Conservation (phyloP, 208 protist species). For the Naegleria lovaniensis region DNA sequence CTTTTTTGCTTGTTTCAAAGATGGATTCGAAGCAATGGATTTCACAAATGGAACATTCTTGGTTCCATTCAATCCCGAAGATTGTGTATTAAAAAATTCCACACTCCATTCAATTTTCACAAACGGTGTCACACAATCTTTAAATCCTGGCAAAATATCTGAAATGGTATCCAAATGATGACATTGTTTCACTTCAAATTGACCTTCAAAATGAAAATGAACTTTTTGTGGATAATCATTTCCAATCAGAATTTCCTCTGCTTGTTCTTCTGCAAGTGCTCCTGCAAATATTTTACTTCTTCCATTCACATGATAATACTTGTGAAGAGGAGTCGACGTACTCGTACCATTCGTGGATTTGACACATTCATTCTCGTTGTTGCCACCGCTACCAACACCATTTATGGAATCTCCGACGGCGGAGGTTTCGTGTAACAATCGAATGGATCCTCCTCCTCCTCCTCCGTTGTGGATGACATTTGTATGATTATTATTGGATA, state of each 20-base stretch:
- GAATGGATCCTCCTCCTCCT: neutral
- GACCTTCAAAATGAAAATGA: neutral
- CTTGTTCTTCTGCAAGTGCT: neutral
- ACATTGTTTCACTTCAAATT: neutral
- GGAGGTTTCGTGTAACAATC: neutral
- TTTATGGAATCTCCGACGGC: no score
- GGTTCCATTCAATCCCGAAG: no score
- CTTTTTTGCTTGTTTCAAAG: neutral
- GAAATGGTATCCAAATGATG: neutral
- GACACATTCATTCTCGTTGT: no score
- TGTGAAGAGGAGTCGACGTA: no score
- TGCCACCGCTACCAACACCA: no score
- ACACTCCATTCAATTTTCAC: neutral
- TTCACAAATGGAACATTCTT: neutral
- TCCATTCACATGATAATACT: neutral
- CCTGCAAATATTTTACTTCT: neutral
- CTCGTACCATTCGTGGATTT: no score
- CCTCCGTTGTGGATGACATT: neutral
- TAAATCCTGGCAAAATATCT: neutral
- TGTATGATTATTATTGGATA: neutral
- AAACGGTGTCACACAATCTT: neutral
- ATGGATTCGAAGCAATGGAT: neutral
- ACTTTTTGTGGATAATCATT: neutral
- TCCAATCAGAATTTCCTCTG: neutral
- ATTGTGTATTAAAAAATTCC: neutral